phyloP scores from a whole-genome alignment of 352 stramenopile species.

The Aphanomyces stellatus region DNA sequence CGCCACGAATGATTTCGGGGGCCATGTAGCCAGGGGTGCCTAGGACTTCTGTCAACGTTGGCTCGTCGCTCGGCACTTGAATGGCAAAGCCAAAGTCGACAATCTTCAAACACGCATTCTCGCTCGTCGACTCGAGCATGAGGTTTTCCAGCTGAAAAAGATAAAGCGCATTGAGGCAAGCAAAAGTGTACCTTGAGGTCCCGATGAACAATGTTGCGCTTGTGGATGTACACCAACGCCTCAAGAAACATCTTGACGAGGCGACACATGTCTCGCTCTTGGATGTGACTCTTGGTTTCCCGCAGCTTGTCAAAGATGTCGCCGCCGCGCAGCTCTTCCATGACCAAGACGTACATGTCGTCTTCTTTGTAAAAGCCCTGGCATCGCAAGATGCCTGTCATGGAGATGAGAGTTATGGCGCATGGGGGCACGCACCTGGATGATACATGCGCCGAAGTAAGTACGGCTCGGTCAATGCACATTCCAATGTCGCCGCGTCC shows the following conservation, averaged over 20 bases:
- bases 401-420: neutral
- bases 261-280: slow-evolving; percentile 89
- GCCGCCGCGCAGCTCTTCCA: slow-evolving; percentile 65
- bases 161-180: neutral
- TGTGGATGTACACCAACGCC: slow-evolving; percentile 90
- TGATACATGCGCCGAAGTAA: slow-evolving; percentile 63
- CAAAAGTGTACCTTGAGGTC: slow-evolving; percentile 52
- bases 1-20: slow-evolving; percentile 19
- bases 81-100: slow-evolving; percentile 87
- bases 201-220: slow-evolving; percentile 86
- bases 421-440: slow-evolving; percentile 18
- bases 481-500: slow-evolving; percentile 7
- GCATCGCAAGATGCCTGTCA: slow-evolving; percentile 50
- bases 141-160: slow-evolving; percentile 52
- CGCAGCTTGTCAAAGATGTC: slow-evolving; percentile 96
- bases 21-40: slow-evolving; percentile 23
- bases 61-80: slow-evolving; percentile 35
- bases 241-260: slow-evolving; percentile 87
- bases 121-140: slow-evolving; percentile 40
- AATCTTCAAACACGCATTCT: slow-evolving; percentile 64
- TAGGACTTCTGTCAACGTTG: slow-evolving; percentile 47
- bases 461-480: slow-evolving; percentile 30
- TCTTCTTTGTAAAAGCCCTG: slow-evolving; percentile 68
- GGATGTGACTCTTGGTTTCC: slow-evolving; percentile 88
- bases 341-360: slow-evolving; percentile 76